A percentile compares a stretch with the other conserved stretches of the same genome.
Conservation (phyloP, 495 filamentous ascomycete genomes). For the Trichoderma erinaceum region DNA sequence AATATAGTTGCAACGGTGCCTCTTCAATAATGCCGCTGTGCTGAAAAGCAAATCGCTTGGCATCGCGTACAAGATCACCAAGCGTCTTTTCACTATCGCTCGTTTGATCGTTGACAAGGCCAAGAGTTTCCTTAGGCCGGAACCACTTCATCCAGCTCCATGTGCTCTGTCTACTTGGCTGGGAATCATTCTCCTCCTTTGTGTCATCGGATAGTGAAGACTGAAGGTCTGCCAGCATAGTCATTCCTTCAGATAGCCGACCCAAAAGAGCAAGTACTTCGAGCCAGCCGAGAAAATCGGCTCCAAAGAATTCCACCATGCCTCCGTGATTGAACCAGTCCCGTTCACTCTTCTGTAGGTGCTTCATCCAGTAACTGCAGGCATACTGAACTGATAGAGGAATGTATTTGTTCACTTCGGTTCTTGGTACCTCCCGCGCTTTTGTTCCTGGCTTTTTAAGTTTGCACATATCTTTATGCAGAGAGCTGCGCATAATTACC, state of each 20-base stretch:
- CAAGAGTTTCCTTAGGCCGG: background rate
- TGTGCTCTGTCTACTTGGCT: background rate
- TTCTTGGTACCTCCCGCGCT: background rate
- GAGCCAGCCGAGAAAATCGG: background rate
- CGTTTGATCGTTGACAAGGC: background rate
- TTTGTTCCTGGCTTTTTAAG: constrained; percentile 27
- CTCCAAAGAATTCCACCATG: background rate
- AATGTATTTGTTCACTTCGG: background rate
- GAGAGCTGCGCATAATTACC: constrained; percentile 26
- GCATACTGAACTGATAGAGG: background rate
- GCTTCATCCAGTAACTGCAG: background rate
- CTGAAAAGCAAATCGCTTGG: background rate
- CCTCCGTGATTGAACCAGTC: background rate
- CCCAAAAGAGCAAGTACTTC: too few species aligned
- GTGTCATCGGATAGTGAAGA: background rate
- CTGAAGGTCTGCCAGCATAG: background rate
- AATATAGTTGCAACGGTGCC: background rate
- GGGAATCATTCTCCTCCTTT: background rate
- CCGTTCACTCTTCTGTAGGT: background rate
- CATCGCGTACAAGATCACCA: background rate
- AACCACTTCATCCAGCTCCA: background rate
- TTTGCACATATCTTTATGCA: constrained; percentile 37
- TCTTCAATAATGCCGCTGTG: background rate
- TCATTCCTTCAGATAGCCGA: background rate
- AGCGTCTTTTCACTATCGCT: background rate